Conservation (phyloP, 345 rosid species). For the Linum lewisii region DNA sequence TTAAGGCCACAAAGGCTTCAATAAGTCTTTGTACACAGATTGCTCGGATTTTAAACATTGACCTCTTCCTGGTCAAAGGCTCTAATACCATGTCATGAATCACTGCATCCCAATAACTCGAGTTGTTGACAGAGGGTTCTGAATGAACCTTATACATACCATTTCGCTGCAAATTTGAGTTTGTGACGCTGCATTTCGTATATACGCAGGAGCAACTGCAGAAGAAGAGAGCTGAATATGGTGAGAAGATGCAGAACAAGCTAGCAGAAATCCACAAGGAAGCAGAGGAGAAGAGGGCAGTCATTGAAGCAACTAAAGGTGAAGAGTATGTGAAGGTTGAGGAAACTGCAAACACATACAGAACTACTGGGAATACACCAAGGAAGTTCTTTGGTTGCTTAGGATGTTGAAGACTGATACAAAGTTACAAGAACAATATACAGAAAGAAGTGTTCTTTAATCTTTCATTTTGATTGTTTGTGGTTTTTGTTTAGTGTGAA, state of each 20-base stretch:
- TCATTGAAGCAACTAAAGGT: conserved; percentile 36
- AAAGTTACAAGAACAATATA: neutral
- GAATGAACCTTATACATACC: too few species aligned
- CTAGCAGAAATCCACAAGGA: conserved; percentile 42
- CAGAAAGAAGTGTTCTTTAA: neutral
- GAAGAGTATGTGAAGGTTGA: conserved; percentile 35
- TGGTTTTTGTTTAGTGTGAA: neutral
- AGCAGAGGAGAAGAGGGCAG: conserved; percentile 61
- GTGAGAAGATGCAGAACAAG: conserved; percentile 47
- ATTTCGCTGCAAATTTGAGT: neutral
- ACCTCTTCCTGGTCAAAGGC: too few species aligned
- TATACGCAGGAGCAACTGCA: conserved; percentile 41
- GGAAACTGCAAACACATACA: conserved; percentile 41
- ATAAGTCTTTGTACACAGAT: too few species aligned
- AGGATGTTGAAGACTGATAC: conserved; percentile 11
- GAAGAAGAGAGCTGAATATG: conserved; percentile 47
- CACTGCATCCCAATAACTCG: too few species aligned
- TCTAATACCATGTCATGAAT: too few species aligned
- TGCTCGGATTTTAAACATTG: too few species aligned
- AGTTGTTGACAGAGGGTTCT: too few species aligned
- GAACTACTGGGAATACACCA: conserved; percentile 33
- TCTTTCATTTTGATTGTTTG: too few species aligned
- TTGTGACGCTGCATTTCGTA: neutral
- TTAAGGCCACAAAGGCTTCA: too few species aligned
- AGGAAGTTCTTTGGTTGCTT: conserved; percentile 38